Base-by-base conservation (phyloP, 2,329 filamentous ascomycete species). In the Paraphoma sp. region DNA sequence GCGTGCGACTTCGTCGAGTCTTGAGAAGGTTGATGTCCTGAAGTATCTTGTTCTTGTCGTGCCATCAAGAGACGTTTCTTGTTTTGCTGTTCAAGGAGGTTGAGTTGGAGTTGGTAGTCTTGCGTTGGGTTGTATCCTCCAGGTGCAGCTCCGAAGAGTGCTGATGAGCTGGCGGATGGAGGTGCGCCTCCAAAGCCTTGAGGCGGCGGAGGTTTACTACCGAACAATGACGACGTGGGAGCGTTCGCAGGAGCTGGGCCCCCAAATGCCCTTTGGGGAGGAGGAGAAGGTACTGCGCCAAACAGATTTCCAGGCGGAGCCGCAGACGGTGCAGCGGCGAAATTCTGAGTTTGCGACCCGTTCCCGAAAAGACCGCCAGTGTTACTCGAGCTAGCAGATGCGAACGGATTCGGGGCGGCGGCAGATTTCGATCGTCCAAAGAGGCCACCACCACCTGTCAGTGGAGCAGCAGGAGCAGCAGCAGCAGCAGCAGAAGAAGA, bases 81-180 rank as follows among this genome's bases (percentile, higher is more conserved):
- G 68, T 93, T 93, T 76, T 93, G 89, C 76, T 93, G 91, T 75
- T 93, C 90, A 9, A 93, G 83, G 30, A 93, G 78, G 90, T 93
- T 93, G 71, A 93, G 77, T 70, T 92, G 89, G 89, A 92, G 92
- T 78, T 93, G 90, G 68, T 93, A 93, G 73, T 93, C 90, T 74
- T 92, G 89, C 29, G 11, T 12, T 5, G 11, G 4, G 6, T 14
- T 36, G 28, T 8, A 6, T 4, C n/a, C 17, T 17, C 1, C 1
- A 5, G 7, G 28, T 28, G 23, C 10, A 41, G 4, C 5, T 2
- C 40, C 40, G n/a, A 42, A 42, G 8, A 16, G 8, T n/a, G 12
- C 11, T 36, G 33, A 36, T 36, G 33, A 14, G 10, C 10, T 10
- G 3, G 33, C 33, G 33, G 33, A 3, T 10, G 33, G 33, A 7